Conservation (phyloP, 2,329 filamentous ascomycete genomes). For the Chaetomiaceae sp. region DNA sequence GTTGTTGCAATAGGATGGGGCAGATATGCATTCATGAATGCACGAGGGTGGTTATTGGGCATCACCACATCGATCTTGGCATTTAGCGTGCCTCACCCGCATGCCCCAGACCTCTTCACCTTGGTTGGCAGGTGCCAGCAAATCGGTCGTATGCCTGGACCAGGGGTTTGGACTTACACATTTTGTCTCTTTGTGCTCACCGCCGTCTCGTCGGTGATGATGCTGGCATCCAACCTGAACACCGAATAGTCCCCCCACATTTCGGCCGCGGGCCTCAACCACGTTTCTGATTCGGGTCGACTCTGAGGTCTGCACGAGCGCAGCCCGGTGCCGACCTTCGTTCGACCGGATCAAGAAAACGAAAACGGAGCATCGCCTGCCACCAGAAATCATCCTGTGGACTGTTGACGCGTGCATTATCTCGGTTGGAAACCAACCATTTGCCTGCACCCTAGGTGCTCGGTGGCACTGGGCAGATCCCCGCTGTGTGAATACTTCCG, state of each 20-base stretch:
- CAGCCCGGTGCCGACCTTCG: no score
- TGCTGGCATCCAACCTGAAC: constrained; percentile 12
- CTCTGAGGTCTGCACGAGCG: background rate
- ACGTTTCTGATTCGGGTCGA: background rate
- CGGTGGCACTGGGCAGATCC: background rate
- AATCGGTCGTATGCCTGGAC: constrained; percentile 19
- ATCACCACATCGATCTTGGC: constrained; percentile 22
- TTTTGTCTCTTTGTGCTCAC: constrained; percentile 16
- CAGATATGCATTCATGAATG: constrained; percentile 20
- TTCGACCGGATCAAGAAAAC: background rate
- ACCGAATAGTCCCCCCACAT: constrained; percentile 9
- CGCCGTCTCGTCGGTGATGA: constrained; percentile 14
- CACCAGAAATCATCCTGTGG: background rate
- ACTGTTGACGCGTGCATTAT: background rate
- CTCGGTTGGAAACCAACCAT: background rate
- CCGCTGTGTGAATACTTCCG: constrained; percentile 19
- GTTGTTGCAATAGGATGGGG: constrained; percentile 7
- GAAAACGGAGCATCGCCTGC: constrained; percentile 2
- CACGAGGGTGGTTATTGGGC: constrained; percentile 18
- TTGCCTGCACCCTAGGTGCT: background rate
- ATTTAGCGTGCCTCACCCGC: constrained; percentile 9
- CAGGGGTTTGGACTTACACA: no score
- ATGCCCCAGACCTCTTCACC: constrained; percentile 13
- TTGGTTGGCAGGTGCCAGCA: constrained; percentile 17
- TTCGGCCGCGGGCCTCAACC: constrained; percentile 1